Conservation (phyloP, 140 eudicot species). For the Artemisia princeps region DNA sequence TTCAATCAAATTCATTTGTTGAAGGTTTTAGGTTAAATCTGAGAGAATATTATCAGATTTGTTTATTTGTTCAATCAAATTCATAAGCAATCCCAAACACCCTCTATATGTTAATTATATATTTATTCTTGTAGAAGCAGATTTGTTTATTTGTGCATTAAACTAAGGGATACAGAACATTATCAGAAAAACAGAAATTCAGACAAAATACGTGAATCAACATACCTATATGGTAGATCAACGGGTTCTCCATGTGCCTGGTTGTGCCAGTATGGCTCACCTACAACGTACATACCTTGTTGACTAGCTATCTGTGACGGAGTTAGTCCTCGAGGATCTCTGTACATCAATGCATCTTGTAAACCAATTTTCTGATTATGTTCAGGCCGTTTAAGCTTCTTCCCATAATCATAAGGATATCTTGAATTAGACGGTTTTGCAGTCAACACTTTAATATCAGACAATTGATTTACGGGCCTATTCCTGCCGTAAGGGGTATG, state of each 20-base stretch:
- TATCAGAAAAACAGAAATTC: neutral
- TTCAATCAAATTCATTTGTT: no score
- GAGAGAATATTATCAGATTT: no score
- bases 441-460: conserved; percentile 72
- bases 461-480: conserved; percentile 53
- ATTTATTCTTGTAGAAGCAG: no score
- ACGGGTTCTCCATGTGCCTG: conserved; percentile 33
- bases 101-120: no score
- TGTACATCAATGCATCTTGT: conserved; percentile 41
- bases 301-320: conserved; percentile 38
- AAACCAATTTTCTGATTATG: conserved; percentile 33
- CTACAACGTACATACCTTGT: conserved; percentile 29
- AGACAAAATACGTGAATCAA: conserved; percentile 12
- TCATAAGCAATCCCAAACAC: no score
- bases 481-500: conserved; percentile 38
- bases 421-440: conserved; percentile 59
- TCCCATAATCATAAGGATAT: conserved; percentile 41
- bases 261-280: conserved; percentile 40
- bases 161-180: neutral
- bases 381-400: conserved; percentile 39
- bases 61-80: no score
- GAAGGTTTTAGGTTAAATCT: no score
- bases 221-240: conserved; percentile 34
- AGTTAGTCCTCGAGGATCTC: conserved; percentile 33
- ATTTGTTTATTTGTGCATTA: no score